These are phyloP conservation scores for Russula brevipes DNA, from an alignment of 768 basidiomycete species.

Conservation along the genomic window DNA sequence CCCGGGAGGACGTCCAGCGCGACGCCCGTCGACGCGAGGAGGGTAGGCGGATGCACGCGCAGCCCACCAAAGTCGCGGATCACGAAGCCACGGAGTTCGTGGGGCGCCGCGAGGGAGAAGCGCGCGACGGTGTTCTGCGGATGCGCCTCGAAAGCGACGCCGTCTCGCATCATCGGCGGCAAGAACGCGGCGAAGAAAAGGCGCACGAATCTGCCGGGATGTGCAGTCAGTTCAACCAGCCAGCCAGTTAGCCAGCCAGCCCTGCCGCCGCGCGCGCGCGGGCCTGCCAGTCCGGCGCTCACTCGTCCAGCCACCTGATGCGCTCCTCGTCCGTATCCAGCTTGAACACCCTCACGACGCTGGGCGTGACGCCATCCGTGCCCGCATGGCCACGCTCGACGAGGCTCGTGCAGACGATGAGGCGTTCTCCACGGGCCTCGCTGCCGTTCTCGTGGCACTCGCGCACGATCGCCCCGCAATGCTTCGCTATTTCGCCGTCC, in stretches of 20 bases:
- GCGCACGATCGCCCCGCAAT: slow-evolving; percentile 49
- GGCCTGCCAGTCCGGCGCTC: slow-evolving; percentile 13
- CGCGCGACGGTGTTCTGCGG: slow-evolving; percentile 56
- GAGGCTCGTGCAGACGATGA: slow-evolving; percentile 53
- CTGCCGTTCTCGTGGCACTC: slow-evolving; percentile 39
- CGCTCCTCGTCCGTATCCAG: slow-evolving; percentile 49
- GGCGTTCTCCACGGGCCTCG: slow-evolving; percentile 44
- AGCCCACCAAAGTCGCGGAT: slow-evolving; percentile 56
- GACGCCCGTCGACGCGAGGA: slow-evolving; percentile 47
- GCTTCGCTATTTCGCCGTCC: slow-evolving; percentile 48
- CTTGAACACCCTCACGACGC: slow-evolving; percentile 46
- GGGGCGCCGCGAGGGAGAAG: slow-evolving; percentile 42
- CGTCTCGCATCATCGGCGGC: slow-evolving; percentile 48
- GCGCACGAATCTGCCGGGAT: slow-evolving; percentile 39
- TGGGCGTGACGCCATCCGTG: slow-evolving; percentile 40
- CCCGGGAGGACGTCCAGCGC: slow-evolving; percentile 42
- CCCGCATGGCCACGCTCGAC: slow-evolving; percentile 51
- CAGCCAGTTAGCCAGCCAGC: too few species aligned
- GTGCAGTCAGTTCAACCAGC: too few species aligned
- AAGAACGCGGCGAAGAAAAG: slow-evolving; percentile 52
- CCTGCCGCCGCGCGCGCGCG: too few species aligned
- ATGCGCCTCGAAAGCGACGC: slow-evolving; percentile 56
- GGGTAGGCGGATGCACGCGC: slow-evolving; percentile 47
- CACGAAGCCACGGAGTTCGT: slow-evolving; percentile 49
- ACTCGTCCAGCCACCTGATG: slow-evolving; percentile 48